These are phyloP conservation scores for Climacium dendroides DNA, from an alignment of 225 moss, liverwort and hornwort genomes.

Conservation along the genomic window DNA sequence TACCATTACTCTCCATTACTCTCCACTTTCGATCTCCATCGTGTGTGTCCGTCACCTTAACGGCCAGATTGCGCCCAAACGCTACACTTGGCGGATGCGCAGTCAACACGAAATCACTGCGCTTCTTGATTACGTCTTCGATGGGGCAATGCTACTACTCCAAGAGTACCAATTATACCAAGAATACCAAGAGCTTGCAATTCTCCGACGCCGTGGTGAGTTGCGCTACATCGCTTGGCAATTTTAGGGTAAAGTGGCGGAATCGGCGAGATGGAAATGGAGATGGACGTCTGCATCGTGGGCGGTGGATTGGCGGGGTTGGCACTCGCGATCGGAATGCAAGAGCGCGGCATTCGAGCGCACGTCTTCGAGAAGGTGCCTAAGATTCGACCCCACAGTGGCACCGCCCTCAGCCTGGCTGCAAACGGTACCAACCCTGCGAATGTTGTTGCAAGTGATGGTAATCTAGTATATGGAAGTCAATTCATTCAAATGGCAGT, in stretches of 20 bases:
- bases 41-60: background rate
- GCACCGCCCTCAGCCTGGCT: slow-evolving; percentile 24
- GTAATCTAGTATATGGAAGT: background rate
- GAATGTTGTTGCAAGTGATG: background rate
- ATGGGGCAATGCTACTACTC: background rate
- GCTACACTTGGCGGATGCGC: background rate
- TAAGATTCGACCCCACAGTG: slow-evolving; percentile 14
- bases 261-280: slow-evolving; percentile 1
- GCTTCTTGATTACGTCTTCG: background rate
- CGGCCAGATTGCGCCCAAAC: background rate
- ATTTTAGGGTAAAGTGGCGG: background rate
- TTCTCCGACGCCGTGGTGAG: background rate
- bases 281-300: slow-evolving; percentile 37
- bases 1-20: background rate
- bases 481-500: background rate
- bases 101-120: background rate
- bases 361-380: slow-evolving; percentile 32
- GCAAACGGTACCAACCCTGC: slow-evolving; percentile 6
- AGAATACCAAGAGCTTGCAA: background rate
- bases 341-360: slow-evolving; percentile 33
- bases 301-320: slow-evolving; percentile 37
- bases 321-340: slow-evolving; percentile 36
- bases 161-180: background rate
- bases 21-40: background rate
- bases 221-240: background rate